Percentiles rank a stretch among this genome's conserved stretches.
These are phyloP conservation scores for Sanghuangporus baumii DNA, from an alignment of 1,284 basidiomycete genomes.

Conservation along the genomic window DNA sequence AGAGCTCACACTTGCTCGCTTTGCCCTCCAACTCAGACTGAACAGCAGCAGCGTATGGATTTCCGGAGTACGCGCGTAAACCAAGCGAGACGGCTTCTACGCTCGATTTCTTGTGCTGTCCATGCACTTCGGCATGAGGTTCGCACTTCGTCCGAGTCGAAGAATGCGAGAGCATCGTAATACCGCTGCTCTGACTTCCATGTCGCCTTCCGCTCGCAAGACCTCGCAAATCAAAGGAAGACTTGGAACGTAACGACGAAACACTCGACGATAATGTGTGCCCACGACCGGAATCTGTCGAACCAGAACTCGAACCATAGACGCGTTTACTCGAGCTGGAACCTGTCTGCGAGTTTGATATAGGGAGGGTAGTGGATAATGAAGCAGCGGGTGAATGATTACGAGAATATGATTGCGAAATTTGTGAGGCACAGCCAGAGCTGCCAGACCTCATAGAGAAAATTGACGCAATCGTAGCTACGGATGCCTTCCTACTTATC, in stretches of 20 bases:
- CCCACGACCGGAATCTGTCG: neutral
- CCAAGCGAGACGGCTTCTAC: neutral
- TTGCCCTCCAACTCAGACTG: neutral
- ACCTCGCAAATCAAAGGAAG: neutral
- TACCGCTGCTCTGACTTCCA: slow-evolving; percentile 3
- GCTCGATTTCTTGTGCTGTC: neutral
- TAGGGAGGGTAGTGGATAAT: neutral
- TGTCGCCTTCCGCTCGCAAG: neutral
- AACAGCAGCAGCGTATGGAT: neutral
- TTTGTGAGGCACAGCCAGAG: neutral
- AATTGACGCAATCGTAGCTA: slow-evolving; percentile 1
- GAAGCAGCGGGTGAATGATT: neutral
- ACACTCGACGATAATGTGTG: neutral
- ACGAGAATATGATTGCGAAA: neutral
- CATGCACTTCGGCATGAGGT: neutral
- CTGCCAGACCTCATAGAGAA: slow-evolving; percentile 4
- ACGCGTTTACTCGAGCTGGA: neutral
- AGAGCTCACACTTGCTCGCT: neutral
- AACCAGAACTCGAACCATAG: slow-evolving; percentile 4
- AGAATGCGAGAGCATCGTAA: neutral
- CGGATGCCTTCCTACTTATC: slow-evolving; percentile 13
- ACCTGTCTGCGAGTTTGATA: neutral
- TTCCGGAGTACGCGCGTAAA: slow-evolving; percentile 1
- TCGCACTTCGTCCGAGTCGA: slow-evolving; percentile 2
- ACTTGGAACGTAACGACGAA: neutral